Evolutionary conservation across 2,329 filamentous ascomycete genomes (phyloP).

Genomic region (Colletotrichum caudatum): DNA sequence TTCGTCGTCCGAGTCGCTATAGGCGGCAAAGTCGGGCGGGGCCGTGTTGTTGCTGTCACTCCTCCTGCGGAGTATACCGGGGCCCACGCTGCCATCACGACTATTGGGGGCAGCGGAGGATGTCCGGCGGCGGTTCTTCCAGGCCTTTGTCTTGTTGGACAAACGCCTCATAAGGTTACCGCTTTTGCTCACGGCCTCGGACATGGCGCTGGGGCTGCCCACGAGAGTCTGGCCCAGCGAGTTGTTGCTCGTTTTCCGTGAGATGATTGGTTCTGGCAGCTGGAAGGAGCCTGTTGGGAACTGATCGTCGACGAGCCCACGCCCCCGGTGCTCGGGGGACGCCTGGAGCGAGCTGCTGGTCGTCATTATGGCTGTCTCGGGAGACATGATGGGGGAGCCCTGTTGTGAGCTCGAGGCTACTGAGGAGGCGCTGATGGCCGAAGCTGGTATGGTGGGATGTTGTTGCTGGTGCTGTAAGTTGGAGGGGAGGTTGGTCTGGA

Average conservation of each 20-base stretch:
- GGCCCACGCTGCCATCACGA: conserved; percentile 89
- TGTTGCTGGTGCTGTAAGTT: conserved; percentile 34
- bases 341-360: conserved; percentile 73
- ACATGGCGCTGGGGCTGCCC: conserved; percentile 68
- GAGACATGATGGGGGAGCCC: conserved; percentile 69
- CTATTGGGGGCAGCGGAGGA: conserved; percentile 82
- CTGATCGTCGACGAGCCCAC: conserved; percentile 63
- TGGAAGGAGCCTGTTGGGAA: conserved; percentile 69
- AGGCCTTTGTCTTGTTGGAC: conserved; percentile 80
- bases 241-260: conserved; percentile 68
- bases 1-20: conserved; percentile 70
- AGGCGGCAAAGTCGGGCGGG: conserved; percentile 61
- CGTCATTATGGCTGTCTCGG: conserved; percentile 64
- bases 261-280: conserved; percentile 78
- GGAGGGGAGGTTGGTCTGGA: conserved; percentile 60
- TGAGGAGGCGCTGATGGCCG: conserved; percentile 68
- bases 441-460: conserved; percentile 57
- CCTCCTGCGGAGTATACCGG: conserved; percentile 85
- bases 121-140: conserved; percentile 76
- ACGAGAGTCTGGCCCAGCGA: conserved; percentile 73
- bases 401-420: conserved; percentile 67
- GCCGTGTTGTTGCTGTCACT: conserved; percentile 88
- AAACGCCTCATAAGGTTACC: conserved; percentile 80
- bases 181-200: conserved; percentile 53
- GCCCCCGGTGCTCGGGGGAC: conserved; percentile 73